These are phyloP conservation scores for Hypholoma sublateritium DNA, from an alignment of 768 basidiomycete genomes.

Conservation along the genomic window DNA sequence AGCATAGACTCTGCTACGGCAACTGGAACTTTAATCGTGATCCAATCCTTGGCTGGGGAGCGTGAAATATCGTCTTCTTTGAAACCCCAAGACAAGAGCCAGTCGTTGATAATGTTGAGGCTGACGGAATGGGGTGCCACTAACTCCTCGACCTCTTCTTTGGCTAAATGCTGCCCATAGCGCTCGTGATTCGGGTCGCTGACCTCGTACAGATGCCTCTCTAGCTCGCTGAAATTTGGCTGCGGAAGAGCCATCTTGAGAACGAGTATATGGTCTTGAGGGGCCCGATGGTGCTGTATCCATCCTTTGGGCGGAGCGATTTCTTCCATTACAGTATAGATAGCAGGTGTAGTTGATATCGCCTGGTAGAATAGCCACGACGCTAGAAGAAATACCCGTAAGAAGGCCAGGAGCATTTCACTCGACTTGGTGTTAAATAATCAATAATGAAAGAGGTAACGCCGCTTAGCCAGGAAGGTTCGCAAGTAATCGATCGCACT, in stretches of 20 bases:
- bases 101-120: constrained; percentile 53
- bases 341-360: too few species aligned
- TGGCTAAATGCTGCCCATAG: constrained; percentile 59
- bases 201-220: constrained; percentile 54
- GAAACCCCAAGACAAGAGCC: constrained; percentile 60
- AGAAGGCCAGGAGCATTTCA: too few species aligned
- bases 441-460: too few species aligned
- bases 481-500: too few species aligned
- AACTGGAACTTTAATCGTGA: constrained; percentile 58
- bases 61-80: constrained; percentile 43
- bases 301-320: constrained; percentile 42
- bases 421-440: too few species aligned
- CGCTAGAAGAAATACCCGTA: not conserved
- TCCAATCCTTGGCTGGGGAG: constrained; percentile 71
- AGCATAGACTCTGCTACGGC: constrained; percentile 65
- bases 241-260: constrained; percentile 61
- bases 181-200: constrained; percentile 54
- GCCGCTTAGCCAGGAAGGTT: too few species aligned
- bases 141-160: constrained; percentile 61
- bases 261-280: constrained; percentile 43
- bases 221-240: constrained; percentile 46
- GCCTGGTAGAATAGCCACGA: not conserved
- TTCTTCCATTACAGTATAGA: constrained; percentile 44
- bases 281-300: constrained; percentile 38
- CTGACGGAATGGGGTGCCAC: constrained; percentile 58